A percentile compares a stretch with the other conserved stretches of the same genome.
phyloP scores from a whole-genome alignment of 2,329 filamentous ascomycete genomes.

The Aspergillus flavus region DNA sequence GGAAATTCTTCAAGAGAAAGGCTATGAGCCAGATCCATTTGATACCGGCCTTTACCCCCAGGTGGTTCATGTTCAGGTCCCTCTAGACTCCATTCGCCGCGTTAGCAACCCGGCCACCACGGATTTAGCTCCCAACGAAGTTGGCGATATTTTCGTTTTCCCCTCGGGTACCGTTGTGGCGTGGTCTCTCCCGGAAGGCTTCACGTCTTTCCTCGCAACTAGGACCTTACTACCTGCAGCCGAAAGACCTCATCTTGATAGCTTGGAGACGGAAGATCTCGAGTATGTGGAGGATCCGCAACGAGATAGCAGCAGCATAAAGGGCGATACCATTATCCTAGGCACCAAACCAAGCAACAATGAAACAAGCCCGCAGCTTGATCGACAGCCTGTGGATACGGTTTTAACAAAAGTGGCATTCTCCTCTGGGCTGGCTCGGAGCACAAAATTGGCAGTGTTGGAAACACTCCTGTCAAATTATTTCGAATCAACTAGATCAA shows the following conservation, averaged over 20 bases:
- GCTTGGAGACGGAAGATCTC: constrained; percentile 83
- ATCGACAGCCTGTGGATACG: constrained; percentile 53
- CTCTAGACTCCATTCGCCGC: constrained; percentile 49
- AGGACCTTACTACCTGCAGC: constrained; percentile 75
- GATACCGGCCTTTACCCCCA: constrained; percentile 65
- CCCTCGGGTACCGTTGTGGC: constrained; percentile 91
- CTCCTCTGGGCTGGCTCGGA: constrained; percentile 87
- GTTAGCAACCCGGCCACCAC: constrained; percentile 44
- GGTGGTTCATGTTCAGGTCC: constrained; percentile 62
- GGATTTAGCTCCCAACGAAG: constrained; percentile 46
- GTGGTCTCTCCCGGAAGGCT: constrained; percentile 80
- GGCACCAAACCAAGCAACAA: constrained; percentile 65
- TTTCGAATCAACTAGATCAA: constrained; percentile 81
- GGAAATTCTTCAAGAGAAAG: constrained; percentile 59
- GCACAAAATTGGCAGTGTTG: constrained; percentile 89
- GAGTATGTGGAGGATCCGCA: constrained; percentile 78
- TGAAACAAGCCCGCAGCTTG: constrained; percentile 23
- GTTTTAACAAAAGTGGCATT: constrained; percentile 95
- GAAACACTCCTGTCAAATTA: constrained; percentile 82
- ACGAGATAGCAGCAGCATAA: constrained; percentile 74
- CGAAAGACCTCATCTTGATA: constrained; percentile 69
- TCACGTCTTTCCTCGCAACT: constrained; percentile 70
- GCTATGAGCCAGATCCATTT: constrained; percentile 65
- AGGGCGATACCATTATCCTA: constrained; percentile 85
- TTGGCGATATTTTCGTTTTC: constrained; percentile 92